Base-by-base conservation (phyloP, 2,329 filamentous ascomycete species). In the Aspergillus alliaceus region DNA sequence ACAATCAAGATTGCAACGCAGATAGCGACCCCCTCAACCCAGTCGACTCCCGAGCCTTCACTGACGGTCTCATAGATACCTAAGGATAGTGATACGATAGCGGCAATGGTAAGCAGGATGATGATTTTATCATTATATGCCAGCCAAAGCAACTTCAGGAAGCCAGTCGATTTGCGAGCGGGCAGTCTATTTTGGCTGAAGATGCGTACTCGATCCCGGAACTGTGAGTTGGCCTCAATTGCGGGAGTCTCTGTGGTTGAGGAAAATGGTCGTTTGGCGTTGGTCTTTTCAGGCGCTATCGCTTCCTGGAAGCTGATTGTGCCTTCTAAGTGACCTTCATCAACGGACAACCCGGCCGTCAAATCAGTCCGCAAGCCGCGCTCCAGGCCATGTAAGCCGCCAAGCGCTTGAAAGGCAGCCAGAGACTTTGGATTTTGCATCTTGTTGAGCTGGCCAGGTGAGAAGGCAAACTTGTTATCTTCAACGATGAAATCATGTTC, bases 361-460 rank as follows among this genome's bases (percentile, higher is more conserved):
- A 90, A 80, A 71, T 95, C 86, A 6, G 86, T 87, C 49, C 90
- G 82, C 29, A 97, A 77, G 9, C 92, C 93, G 68, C 86, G 89
- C 73, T 93, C 91, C 49, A 97, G 74, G 0, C 93, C 93, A 18
- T 75, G 76, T 15, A 96, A 74, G 24, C 93, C 93, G 49, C 93
- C 92, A 5, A 97, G 72, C 14, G 87, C 87, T 68, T 88, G 90
- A 65, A 93, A 96, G 1, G 92, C 92, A 12, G 88, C 80, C 57
- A 96, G 76, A 59, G 86, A 96, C 78, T 96, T 96, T 3, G 93
- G 93, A 70, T 96, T 95, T 60, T 93, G 86, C 77, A 96, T 84
- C 74, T 96, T 96, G 66, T 87, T 88, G 61, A 97, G 80, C 69
- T 96, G 88, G 14, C 93, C 92, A 0, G 74, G 74, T 2, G 87